Percentiles rank a stretch among this genome's conserved stretches.
Evolutionary conservation across 306 rosid genomes (phyloP).

Genomic region (Citrullus colocynthis): DNA sequence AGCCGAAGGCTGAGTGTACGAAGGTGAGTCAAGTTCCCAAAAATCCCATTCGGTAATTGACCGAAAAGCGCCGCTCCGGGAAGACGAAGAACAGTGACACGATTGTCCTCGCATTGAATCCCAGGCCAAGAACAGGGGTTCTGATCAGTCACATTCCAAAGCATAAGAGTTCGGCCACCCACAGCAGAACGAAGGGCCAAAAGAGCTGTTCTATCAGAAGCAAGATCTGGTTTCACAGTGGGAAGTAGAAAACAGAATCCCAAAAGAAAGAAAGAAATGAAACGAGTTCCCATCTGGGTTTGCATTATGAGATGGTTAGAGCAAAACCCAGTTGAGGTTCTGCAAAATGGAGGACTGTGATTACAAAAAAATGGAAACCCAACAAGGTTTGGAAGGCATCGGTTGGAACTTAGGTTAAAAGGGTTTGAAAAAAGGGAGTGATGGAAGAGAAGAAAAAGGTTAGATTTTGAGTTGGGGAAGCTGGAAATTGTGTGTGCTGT

Average conservation of each 20-base stretch:
- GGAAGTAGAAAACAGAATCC: constrained; percentile 8
- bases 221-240: constrained; percentile 28
- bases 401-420: neutral
- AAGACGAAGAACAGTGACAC: constrained; percentile 28
- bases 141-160: constrained; percentile 21
- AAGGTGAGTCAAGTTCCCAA: constrained; percentile 24
- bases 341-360: neutral
- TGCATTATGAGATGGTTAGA: constrained; percentile 9
- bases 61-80: constrained; percentile 36
- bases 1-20: constrained; percentile 39
- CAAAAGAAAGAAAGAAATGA: neutral
- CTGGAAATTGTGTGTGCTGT: constrained; percentile 16
- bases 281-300: neutral
- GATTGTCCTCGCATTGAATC: constrained; percentile 21
- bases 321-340: constrained; percentile 12
- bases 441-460: neutral
- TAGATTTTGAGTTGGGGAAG: constrained; percentile 8
- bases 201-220: constrained; percentile 30
- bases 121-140: constrained; percentile 35
- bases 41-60: constrained; percentile 20
- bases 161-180: constrained; percentile 31
- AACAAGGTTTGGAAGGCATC: neutral
- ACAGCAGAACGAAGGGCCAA: constrained; percentile 31
- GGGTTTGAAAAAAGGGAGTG: neutral
- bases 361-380: neutral